Conservation (phyloP, 2,329 filamentous ascomycete genomes). For the Ophiognomonia clavigignenti-juglandacearum region DNA sequence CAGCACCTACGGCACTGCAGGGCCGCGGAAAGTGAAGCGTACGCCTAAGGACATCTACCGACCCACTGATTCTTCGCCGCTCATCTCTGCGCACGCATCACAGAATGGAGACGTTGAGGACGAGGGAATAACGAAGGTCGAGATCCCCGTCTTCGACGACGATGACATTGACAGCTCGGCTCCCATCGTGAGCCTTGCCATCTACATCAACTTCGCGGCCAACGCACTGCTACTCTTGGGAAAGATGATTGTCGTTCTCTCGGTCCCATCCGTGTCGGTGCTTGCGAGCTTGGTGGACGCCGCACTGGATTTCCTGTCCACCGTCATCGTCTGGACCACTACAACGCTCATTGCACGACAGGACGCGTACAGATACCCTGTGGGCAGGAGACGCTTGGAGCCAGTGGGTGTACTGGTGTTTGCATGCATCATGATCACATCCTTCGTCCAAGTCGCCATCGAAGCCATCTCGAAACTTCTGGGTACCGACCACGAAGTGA, state of each 20-base stretch:
- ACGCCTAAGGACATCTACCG: conserved; percentile 87
- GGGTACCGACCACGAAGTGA: conserved; percentile 57
- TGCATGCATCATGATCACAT: conserved; percentile 81
- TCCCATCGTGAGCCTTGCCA: conserved; percentile 76
- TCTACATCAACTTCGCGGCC: conserved; percentile 78
- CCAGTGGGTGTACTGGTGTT: conserved; percentile 79
- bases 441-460: conserved; percentile 72
- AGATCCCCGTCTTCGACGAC: conserved; percentile 69
- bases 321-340: conserved; percentile 75
- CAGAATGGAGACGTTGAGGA: conserved; percentile 41
- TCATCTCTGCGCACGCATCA: conserved; percentile 42
- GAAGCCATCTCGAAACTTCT: conserved; percentile 63
- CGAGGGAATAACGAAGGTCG: conserved; percentile 43
- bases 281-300: conserved; percentile 76
- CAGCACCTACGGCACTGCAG: conserved; percentile 11
- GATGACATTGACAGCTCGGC: conserved; percentile 67
- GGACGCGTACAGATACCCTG: conserved; percentile 71
- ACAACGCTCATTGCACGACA: conserved; percentile 68
- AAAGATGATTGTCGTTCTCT: conserved; percentile 71
- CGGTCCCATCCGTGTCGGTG: conserved; percentile 77
- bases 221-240: conserved; percentile 70
- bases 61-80: conserved; percentile 62
- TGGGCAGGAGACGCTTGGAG: conserved; percentile 69
- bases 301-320: conserved; percentile 74
- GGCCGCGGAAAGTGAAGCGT: conserved; percentile 57